These are phyloP conservation scores for Amauroascus niger DNA, from an alignment of 2,329 filamentous ascomycete species.

Conservation along the genomic window DNA sequence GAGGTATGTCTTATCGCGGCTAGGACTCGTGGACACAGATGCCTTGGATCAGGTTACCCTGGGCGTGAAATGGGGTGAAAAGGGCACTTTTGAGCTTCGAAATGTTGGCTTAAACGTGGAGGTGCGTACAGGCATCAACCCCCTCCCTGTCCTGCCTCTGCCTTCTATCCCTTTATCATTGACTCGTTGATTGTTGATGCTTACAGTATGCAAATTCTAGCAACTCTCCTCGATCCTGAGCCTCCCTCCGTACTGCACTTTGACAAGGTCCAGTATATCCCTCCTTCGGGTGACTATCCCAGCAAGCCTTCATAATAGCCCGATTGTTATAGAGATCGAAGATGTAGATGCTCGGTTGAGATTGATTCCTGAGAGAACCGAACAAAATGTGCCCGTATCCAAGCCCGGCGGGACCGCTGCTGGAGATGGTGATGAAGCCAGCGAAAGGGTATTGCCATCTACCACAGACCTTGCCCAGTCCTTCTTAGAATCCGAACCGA, in stretches of 20 bases:
- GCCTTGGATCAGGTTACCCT: conserved; percentile 77
- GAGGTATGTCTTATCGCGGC: conserved; percentile 69
- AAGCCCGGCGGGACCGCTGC: background rate
- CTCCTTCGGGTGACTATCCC: conserved; percentile 73
- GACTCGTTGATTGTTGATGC: background rate
- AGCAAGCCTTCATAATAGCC: conserved; percentile 75
- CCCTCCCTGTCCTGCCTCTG: background rate
- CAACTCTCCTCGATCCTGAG: conserved; percentile 67
- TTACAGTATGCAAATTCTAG: conserved; percentile 38
- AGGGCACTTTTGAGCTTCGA: conserved; percentile 69
- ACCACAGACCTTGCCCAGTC: conserved; percentile 51
- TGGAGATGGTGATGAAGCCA: background rate
- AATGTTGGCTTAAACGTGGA: conserved; percentile 74
- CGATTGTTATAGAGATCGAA: conserved; percentile 71
- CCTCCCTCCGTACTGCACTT: conserved; percentile 60
- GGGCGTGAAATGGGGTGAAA: conserved; percentile 71
- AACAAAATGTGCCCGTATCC: background rate
- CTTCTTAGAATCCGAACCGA: conserved; percentile 50
- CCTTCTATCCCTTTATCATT: conserved; percentile 11
- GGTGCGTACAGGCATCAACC: too few relatives aligned
- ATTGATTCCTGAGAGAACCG: conserved; percentile 36
- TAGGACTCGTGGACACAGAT: conserved; percentile 82
- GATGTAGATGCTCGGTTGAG: conserved; percentile 64
- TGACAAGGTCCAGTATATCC: conserved; percentile 65
- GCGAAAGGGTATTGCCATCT: conserved; percentile 39